Evolutionary conservation across 1,284 basidiomycete species (phyloP).

Genomic region (Ustilago nuda): DNA sequence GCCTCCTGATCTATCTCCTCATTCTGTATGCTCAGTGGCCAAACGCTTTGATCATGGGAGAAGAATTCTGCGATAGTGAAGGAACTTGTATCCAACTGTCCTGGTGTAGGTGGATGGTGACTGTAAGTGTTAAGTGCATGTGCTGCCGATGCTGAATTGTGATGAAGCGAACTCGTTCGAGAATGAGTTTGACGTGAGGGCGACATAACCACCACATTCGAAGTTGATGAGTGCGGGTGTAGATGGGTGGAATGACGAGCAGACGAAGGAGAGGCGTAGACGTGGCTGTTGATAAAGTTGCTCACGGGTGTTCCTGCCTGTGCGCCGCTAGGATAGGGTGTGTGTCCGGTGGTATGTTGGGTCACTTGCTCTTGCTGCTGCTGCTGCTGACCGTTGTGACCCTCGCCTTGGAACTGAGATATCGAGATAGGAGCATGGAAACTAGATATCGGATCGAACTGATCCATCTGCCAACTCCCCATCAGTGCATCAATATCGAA

Average conservation of each 20-base stretch:
- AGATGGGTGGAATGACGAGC: neutral
- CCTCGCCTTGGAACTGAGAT: constrained; percentile 2
- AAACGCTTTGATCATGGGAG: constrained; percentile 47
- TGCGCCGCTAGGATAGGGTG: constrained; percentile 6
- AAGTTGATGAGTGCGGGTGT: constrained; percentile 4
- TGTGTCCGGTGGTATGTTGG: constrained; percentile 4
- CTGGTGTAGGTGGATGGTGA: constrained; percentile 28
- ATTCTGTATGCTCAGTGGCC: constrained; percentile 48
- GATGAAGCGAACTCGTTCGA: constrained; percentile 10
- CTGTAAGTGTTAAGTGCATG: neutral
- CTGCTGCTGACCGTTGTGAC: constrained; percentile 8
- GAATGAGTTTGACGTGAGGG: constrained; percentile 12
- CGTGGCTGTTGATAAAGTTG: neutral
- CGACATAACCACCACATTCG: constrained; percentile 3
- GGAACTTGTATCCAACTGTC: constrained; percentile 39
- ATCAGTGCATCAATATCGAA: constrained; percentile 49
- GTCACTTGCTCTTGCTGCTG: constrained; percentile 4
- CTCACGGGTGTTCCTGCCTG: constrained; percentile 5
- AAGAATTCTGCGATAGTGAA: constrained; percentile 53
- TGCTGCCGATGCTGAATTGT: neutral
- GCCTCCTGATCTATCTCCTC: constrained; percentile 48
- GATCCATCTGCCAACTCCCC: constrained; percentile 45
- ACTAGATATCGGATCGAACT: constrained; percentile 24
- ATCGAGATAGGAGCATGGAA: constrained; percentile 17
- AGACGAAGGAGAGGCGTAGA: constrained; percentile 1